Base-by-base conservation (phyloP, 2,329 filamentous ascomycete genomes). In the Colletotrichum musae region DNA sequence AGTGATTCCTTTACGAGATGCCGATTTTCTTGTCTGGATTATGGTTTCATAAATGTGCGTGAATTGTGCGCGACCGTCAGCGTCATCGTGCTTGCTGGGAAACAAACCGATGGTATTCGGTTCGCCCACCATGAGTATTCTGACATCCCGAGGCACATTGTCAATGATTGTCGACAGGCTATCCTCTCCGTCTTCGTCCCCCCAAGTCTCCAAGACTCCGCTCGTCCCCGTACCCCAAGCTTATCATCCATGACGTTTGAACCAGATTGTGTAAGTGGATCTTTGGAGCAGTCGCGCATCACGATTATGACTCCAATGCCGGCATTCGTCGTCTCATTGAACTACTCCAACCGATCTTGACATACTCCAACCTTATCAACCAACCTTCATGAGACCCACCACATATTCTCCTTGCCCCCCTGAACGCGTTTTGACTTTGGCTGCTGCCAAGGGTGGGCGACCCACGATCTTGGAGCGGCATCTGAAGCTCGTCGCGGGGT, bases 341-440 rank as follows among this genome's bases (percentile, higher is more conserved):
- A 21, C 13, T 58, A 60, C 64, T n/a, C 68, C 68, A 69, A 71
- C 43, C 26, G 2, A 6, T 41, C 47, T 26, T 4, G 18, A 60
- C 13, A 59, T 64, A 69, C 68, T 28, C 68, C 68, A 71, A 71
- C 56, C 59, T 71, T 69, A 64, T 69, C 59, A 53, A 10, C 13
- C 15, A 59, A 24, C 51, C 59, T 32, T 58, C 15, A 16, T 6
- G 36, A 28, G 28, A 18, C 18, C 52, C 51, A 60, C 66, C 66
- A 56, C 51, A 54, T 15, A 65, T 47, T 21, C 52, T 18, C 45
- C n/a, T 52, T 26, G 12, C 10, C 26, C 48, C 54, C 54, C 62
- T 60, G 56, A 45, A 56, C 26, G 24, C 6, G 43, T 51, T 56
- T 66, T 57, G 41, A 60, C 62, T 60, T 69, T 66, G 41, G 56